Evolutionary conservation across 1,284 basidiomycete species (phyloP).

Genomic region (Meripilus lineatus): DNA sequence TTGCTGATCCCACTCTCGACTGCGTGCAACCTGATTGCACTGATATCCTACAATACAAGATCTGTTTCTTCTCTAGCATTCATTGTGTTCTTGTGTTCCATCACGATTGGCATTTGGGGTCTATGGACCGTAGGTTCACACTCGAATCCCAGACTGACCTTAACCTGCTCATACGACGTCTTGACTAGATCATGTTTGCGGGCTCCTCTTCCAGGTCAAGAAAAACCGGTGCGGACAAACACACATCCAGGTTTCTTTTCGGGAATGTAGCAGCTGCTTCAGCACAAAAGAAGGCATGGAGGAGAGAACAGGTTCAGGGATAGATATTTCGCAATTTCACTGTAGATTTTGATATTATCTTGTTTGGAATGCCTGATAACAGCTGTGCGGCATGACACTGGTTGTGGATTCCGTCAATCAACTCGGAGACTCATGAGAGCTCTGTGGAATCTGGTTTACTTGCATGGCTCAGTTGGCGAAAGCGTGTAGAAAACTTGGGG

Average conservation of each 20-base stretch:
- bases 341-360: too few species aligned
- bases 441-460: too few species aligned
- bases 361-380: too few species aligned
- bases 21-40: constrained; percentile 48
- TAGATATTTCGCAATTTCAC: too few species aligned
- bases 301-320: constrained; percentile 38
- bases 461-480: too few species aligned
- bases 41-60: constrained; percentile 61
- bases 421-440: too few species aligned
- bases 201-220: constrained; percentile 51
- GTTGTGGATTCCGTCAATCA: too few species aligned
- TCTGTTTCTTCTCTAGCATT: constrained; percentile 53
- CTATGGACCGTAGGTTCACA: constrained; percentile 58
- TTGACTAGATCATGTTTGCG: constrained; percentile 55
- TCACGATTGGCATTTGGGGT: constrained; percentile 57
- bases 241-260: constrained; percentile 73
- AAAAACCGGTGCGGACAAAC: constrained; percentile 76
- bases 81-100: constrained; percentile 44
- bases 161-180: constrained; percentile 1
- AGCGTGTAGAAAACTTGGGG: too few species aligned
- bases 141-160: neutral
- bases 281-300: constrained; percentile 63
- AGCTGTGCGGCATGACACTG: too few species aligned
- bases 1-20: constrained; percentile 54
- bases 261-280: constrained; percentile 72